Percentiles rank a stretch among this genome's conserved stretches.
These are phyloP conservation scores for Gastrolobium bilobum DNA, from an alignment of 306 rosid species.

Conservation along the genomic window DNA sequence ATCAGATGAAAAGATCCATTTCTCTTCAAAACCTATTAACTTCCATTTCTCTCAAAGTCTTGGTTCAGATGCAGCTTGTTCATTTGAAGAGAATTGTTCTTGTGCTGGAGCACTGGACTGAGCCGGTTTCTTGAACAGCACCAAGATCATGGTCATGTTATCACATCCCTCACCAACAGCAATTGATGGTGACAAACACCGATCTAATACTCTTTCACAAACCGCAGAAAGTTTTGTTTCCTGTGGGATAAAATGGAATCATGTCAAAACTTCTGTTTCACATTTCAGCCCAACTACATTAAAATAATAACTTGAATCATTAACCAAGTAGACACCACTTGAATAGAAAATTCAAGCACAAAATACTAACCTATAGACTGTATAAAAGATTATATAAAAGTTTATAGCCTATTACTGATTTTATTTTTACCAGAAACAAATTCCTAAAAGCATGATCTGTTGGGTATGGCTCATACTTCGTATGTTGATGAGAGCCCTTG, in stretches of 20 bases:
- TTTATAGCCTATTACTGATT: too few species aligned
- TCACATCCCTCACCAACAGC: constrained; percentile 88
- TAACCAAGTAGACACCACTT: constrained; percentile 1
- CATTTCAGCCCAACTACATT: not conserved
- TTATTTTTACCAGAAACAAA: too few species aligned
- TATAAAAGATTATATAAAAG: too few species aligned
- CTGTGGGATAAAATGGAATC: constrained; percentile 53
- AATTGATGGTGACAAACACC: constrained; percentile 87
- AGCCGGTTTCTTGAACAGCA: constrained; percentile 73
- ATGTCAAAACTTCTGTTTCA: constrained; percentile 31
- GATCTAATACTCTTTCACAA: constrained; percentile 83
- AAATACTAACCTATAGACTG: not conserved
- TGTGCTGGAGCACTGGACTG: constrained; percentile 43
- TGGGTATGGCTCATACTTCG: too few species aligned
- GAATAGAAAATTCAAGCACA: not conserved
- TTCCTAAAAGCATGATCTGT: too few species aligned
- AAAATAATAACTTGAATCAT: not conserved
- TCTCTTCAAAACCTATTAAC: constrained; percentile 46
- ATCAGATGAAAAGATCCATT: not conserved
- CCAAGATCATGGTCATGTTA: constrained; percentile 96
- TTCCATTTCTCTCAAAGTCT: constrained; percentile 35
- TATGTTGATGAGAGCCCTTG: too few species aligned
- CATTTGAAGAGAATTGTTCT: constrained; percentile 48
- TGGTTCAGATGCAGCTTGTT: constrained; percentile 51
- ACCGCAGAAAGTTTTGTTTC: constrained; percentile 77